These are phyloP conservation scores for Cryptosporidium viatorum DNA, from an alignment of 169 alveolate species.

Conservation along the genomic window DNA sequence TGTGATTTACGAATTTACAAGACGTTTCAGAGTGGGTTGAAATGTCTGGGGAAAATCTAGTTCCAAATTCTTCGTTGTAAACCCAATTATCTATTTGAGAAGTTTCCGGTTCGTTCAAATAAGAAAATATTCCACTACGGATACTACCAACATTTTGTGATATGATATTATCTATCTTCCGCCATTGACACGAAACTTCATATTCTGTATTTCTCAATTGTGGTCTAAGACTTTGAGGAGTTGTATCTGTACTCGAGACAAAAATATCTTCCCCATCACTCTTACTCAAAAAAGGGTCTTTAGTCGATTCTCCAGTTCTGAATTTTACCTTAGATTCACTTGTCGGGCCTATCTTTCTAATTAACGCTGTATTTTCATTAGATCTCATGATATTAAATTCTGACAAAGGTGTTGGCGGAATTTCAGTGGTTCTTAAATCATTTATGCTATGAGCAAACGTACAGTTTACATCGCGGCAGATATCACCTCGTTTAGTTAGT, in stretches of 20 bases:
- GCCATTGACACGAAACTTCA: background rate
- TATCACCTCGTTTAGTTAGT: constrained; percentile 73
- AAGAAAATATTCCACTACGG: constrained; percentile 49
- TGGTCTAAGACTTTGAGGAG: constrained; percentile 42
- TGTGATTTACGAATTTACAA: constrained; percentile 30
- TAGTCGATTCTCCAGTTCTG: background rate
- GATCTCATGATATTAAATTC: constrained; percentile 39
- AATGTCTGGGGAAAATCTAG: constrained; percentile 27
- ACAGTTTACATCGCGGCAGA: constrained; percentile 63
- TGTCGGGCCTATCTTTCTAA: constrained; percentile 15
- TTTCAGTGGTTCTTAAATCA: constrained; percentile 64
- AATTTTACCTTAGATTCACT: constrained; percentile 23
- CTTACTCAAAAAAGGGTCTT: constrained; percentile 25
- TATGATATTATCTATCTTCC: constrained; percentile 1
- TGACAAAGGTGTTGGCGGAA: constrained; percentile 62
- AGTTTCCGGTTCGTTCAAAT: constrained; percentile 34
- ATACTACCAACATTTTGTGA: constrained; percentile 3
- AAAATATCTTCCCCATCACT: constrained; percentile 62
- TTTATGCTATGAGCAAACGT: constrained; percentile 71
- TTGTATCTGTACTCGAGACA: constrained; percentile 53
- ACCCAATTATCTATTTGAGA: constrained; percentile 50
- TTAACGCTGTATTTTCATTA: constrained; percentile 17
- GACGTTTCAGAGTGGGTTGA: constrained; percentile 13
- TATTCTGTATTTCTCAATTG: constrained; percentile 6
- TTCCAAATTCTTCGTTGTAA: constrained; percentile 39